Percentiles rank a stretch among this genome's conserved stretches.
These are phyloP conservation scores for Fusarium protoensiforme DNA, from an alignment of 2,329 filamentous ascomycete genomes.

Conservation along the genomic window DNA sequence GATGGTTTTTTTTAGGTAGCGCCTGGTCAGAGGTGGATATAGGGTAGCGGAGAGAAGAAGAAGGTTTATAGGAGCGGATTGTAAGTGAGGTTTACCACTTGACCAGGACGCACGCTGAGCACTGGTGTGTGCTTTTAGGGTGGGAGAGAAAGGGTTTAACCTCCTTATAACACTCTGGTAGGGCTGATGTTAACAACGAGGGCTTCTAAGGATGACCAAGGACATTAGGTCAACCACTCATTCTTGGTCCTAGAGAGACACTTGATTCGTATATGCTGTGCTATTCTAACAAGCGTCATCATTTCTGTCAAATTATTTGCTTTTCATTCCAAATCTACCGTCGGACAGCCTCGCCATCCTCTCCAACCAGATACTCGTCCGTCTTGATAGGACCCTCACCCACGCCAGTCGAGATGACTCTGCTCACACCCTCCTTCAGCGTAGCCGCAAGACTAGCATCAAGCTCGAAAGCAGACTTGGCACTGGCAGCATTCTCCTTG, in stretches of 20 bases:
- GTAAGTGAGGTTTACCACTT: neutral
- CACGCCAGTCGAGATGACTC: slow-evolving; percentile 91
- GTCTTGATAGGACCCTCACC: slow-evolving; percentile 89
- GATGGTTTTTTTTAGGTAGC: neutral
- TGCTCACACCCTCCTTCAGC: slow-evolving; percentile 82
- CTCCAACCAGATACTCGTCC: slow-evolving; percentile 79
- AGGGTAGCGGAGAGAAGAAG: neutral
- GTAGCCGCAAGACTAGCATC: slow-evolving; percentile 73
- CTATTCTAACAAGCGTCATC: neutral
- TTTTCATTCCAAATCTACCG: slow-evolving; percentile 29
- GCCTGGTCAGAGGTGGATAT: neutral
- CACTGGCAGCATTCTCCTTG: slow-evolving; percentile 68
- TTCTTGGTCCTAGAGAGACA: neutral
- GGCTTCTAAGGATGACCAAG: too few species aligned
- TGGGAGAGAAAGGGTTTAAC: neutral
- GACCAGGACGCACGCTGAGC: neutral
- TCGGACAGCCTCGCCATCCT: slow-evolving; percentile 65
- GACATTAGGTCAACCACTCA: too few species aligned
- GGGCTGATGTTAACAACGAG: neutral
- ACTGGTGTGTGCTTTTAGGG: neutral
- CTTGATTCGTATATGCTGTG: neutral
- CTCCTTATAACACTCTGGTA: neutral
- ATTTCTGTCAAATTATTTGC: neutral
- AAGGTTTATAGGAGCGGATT: neutral
- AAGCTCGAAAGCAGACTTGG: slow-evolving; percentile 66